Percentiles rank a stretch among this genome's conserved stretches.
phyloP scores from a whole-genome alignment of 176 grass and related monocot species.

The Ensete ventricosum region DNA sequence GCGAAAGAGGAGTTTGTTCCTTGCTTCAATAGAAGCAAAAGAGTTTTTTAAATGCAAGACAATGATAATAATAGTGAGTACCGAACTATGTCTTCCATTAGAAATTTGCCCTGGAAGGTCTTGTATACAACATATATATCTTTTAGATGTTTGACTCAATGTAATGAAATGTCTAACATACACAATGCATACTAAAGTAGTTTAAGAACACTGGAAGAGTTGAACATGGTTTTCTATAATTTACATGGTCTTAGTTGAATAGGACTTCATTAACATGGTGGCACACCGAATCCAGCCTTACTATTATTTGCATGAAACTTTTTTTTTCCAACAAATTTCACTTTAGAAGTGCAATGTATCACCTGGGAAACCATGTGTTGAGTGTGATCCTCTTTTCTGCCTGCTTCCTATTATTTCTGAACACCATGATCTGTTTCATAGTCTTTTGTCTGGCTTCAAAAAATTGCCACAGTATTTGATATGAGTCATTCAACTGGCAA shows the following conservation, averaged over 20 bases:
- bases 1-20: no score
- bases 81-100: background rate
- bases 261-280: background rate
- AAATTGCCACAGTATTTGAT: background rate
- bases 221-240: background rate
- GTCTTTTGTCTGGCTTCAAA: background rate
- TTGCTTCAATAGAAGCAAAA: no score
- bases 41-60: no score
- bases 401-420: no score
- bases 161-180: background rate
- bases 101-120: background rate
- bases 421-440: no score
- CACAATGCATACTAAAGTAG: background rate
- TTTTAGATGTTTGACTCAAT: background rate
- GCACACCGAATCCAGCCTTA: no score
- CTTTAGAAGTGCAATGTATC: no score
- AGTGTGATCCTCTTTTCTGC: no score
- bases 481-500: background rate
- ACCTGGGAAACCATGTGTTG: no score
- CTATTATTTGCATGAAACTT: no score
- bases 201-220: background rate
- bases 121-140: background rate
- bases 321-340: no score
- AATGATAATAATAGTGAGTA: no score
- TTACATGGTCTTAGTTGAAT: background rate